Conservation (phyloP, 2,329 filamentous ascomycete species). For the Sarocladium strictum region DNA sequence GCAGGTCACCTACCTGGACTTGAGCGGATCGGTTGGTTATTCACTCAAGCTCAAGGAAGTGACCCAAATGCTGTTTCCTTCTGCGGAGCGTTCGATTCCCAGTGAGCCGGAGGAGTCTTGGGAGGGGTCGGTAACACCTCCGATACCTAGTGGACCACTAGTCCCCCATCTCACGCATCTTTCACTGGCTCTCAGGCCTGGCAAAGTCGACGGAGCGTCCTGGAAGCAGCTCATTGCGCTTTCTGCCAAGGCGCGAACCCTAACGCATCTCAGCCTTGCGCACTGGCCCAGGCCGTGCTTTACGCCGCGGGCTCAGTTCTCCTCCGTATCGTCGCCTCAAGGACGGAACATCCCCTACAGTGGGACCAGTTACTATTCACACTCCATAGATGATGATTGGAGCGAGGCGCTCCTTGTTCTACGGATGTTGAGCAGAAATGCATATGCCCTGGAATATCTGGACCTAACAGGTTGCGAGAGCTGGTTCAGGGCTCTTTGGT, state of each 20-base stretch:
- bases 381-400: slow-evolving; percentile 53
- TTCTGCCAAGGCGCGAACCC: slow-evolving; percentile 42
- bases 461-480: slow-evolving; percentile 53
- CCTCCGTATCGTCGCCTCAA: slow-evolving; percentile 39
- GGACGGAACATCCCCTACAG: slow-evolving; percentile 44
- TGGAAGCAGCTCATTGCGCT: slow-evolving; percentile 54
- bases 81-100: slow-evolving; percentile 14
- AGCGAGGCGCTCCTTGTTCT: slow-evolving; percentile 51
- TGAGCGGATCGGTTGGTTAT: slow-evolving; percentile 45
- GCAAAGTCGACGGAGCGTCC: slow-evolving; percentile 31
- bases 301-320: slow-evolving; percentile 46
- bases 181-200: slow-evolving; percentile 46
- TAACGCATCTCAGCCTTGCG: slow-evolving; percentile 57
- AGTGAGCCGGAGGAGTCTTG: slow-evolving; percentile 44
- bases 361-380: slow-evolving; percentile 52
- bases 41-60: slow-evolving; percentile 48
- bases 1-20: slow-evolving; percentile 46
- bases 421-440: slow-evolving; percentile 43
- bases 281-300: slow-evolving; percentile 56
- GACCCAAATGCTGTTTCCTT: slow-evolving; percentile 42
- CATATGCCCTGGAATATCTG: slow-evolving; percentile 55
- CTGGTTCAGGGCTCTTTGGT: slow-evolving; percentile 47
- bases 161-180: slow-evolving; percentile 55
- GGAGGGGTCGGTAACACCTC: slow-evolving; percentile 27
- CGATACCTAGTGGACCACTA: slow-evolving; percentile 30